Percentiles rank a stretch among this genome's conserved stretches.
Evolutionary conservation across 2,329 filamentous ascomycete genomes (phyloP).

Genomic region (Penicillium sp.): DNA sequence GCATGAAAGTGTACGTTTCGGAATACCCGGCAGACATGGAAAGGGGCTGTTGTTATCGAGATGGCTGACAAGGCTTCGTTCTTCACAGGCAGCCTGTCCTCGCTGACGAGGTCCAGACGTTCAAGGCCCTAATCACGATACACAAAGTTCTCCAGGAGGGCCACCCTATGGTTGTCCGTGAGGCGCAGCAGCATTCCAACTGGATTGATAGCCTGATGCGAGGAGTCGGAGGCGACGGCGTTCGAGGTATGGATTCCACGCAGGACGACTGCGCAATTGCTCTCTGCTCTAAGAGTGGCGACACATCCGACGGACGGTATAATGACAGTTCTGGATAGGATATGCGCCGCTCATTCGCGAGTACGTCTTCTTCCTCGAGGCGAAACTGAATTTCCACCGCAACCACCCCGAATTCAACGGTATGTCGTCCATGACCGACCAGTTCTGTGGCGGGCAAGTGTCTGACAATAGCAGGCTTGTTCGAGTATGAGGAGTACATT

Average conservation of each 20-base stretch:
- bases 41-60: neutral
- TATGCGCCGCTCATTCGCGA: slow-evolving; percentile 92
- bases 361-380: slow-evolving; percentile 92
- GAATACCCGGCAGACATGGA: neutral
- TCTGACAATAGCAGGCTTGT: slow-evolving; percentile 58
- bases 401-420: slow-evolving; percentile 98
- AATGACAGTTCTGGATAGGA: slow-evolving; percentile 42
- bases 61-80: slow-evolving; percentile 11
- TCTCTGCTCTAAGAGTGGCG: neutral
- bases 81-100: slow-evolving; percentile 81
- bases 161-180: slow-evolving; percentile 79
- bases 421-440: slow-evolving; percentile 25
- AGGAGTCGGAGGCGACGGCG: slow-evolving; percentile 76
- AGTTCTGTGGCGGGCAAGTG: neutral
- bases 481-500: slow-evolving; percentile 99
- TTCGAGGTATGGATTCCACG: slow-evolving; percentile 59
- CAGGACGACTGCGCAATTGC: neutral
- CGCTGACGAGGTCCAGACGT: slow-evolving; percentile 97
- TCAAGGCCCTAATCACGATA: slow-evolving; percentile 95
- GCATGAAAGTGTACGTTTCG: slow-evolving; percentile 92
- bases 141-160: slow-evolving; percentile 98
- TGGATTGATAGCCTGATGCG: slow-evolving; percentile 93
- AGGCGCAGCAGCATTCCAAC: slow-evolving; percentile 80
- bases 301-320: slow-evolving; percentile 1
- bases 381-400: slow-evolving; percentile 94